phyloP scores from a whole-genome alignment of 2,329 filamentous ascomycete species.

The Xylaria arbuscula region DNA sequence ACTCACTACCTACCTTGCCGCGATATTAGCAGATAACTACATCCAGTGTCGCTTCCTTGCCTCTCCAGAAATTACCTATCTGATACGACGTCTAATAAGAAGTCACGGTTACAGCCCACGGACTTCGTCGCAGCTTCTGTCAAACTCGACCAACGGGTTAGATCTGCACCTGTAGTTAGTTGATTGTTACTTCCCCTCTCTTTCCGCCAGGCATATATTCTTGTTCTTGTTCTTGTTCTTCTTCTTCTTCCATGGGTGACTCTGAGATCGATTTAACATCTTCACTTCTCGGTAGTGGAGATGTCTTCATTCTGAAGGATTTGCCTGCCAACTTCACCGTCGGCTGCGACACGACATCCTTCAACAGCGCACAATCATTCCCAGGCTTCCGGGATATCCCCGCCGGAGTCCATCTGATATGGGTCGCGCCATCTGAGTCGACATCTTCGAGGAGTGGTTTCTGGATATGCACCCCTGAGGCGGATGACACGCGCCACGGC shows the following conservation, averaged over 20 bases:
- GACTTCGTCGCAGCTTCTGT: background rate
- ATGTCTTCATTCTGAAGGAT: slow-evolving; percentile 64
- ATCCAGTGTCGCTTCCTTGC: background rate
- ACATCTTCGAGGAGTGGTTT: slow-evolving; percentile 65
- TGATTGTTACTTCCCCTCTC: slow-evolving; percentile 28
- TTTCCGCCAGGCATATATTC: slow-evolving; percentile 40
- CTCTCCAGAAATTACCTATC: background rate
- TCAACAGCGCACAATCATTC: slow-evolving; percentile 59
- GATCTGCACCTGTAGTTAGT: background rate
- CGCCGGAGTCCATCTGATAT: slow-evolving; percentile 68
- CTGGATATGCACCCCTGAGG: slow-evolving; percentile 61
- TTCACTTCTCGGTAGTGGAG: slow-evolving; percentile 53
- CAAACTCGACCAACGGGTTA: background rate
- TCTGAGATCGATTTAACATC: slow-evolving; percentile 43
- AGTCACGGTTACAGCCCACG: slow-evolving; percentile 15
- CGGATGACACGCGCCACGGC: slow-evolving; percentile 46
- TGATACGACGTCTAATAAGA: background rate
- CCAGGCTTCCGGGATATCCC: slow-evolving; percentile 67
- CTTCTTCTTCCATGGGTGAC: slow-evolving; percentile 34
- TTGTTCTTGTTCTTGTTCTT: too few species aligned
- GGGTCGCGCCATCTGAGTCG: slow-evolving; percentile 62
- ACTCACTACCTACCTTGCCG: too few species aligned
- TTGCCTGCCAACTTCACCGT: slow-evolving; percentile 64
- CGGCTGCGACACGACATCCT: slow-evolving; percentile 64
- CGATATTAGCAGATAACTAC: background rate